These are phyloP conservation scores for Claviceps arundinis DNA, from an alignment of 2,329 filamentous ascomycete genomes.

Conservation along the genomic window DNA sequence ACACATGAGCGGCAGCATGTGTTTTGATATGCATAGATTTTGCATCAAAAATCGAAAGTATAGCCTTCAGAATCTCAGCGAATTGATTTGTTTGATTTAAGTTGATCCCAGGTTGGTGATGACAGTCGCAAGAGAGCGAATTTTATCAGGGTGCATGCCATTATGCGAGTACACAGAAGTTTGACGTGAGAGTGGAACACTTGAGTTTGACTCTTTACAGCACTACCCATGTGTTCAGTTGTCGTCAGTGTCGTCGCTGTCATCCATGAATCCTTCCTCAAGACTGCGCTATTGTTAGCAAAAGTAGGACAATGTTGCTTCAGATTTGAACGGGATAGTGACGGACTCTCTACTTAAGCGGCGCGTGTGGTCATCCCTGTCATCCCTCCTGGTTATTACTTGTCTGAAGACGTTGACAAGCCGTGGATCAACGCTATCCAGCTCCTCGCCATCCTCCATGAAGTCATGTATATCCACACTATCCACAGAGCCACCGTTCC, in stretches of 20 bases:
- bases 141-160: neutral
- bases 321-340: neutral
- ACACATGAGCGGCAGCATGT: constrained; percentile 1
- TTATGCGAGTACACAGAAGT: neutral
- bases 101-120: neutral
- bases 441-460: constrained; percentile 49
- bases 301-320: neutral
- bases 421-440: constrained; percentile 44
- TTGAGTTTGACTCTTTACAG: neutral
- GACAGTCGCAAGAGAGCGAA: neutral
- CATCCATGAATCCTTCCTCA: constrained; percentile 29
- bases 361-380: constrained; percentile 37
- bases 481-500: constrained; percentile 22
- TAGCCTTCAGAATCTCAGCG: constrained; percentile 1
- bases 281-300: constrained; percentile 10
- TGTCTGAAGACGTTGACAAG: constrained; percentile 26
- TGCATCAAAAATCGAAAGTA: neutral
- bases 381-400: constrained; percentile 22
- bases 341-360: constrained; percentile 63
- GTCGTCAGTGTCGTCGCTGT: constrained; percentile 30
- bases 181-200: neutral
- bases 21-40: neutral
- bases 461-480: constrained; percentile 33
- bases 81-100: neutral
- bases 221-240: constrained; percentile 16